Evolutionary conservation across 2,329 filamentous ascomycete species (phyloP), one percentile per base, ranked within the genome.

Genomic region (Diaporthe australafricana): DNA sequence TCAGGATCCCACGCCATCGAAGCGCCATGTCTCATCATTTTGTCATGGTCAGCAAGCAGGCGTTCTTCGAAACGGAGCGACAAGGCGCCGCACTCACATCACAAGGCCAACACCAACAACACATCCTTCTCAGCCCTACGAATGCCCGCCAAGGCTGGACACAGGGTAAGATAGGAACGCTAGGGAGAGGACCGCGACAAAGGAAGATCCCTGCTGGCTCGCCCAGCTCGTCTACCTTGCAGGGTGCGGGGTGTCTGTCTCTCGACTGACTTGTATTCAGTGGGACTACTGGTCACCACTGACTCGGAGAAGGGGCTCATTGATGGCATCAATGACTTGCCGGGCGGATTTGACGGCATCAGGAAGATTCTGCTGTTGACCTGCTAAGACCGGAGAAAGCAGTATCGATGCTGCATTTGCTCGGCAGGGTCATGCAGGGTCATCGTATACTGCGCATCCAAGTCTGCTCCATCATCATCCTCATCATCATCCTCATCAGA

Each of bases 31-130:
- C 45, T 65, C 60, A 65, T 65, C n/a, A 20, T 38, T 20, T 38
- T 38, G 14, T 50, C n/a, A 32, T 48, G 8, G 60, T 65, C 60
- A 65, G 60, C 45, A 65, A 65, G 60, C 60, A 38, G 60, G 60
- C 60, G 42, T 65, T 50, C 42, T 50, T 65, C 45, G 45, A 65
- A 65, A 65, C 60, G 60, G 60, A 65, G 60, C 60, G 45, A 56
- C 60, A 14, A 50, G 60, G 35, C 45, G 45, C 42, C 60, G 30
- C 30, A 50, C 30, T 65, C 60, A 65, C 45, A 40, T 40, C 38
- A 12, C 6, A 11, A 38, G 60, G 42, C 60, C 60, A 20, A 48
- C 60, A 48, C 60, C 60, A 53, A 32, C 47, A 42, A 30, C 56
- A 12, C 56, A 60, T 38, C 60, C 60, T 50, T 50, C 60, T 50